Evolutionary conservation across 1,139 yeast genomes (phyloP).

Genomic region (Debaryomyces fabryi): DNA sequence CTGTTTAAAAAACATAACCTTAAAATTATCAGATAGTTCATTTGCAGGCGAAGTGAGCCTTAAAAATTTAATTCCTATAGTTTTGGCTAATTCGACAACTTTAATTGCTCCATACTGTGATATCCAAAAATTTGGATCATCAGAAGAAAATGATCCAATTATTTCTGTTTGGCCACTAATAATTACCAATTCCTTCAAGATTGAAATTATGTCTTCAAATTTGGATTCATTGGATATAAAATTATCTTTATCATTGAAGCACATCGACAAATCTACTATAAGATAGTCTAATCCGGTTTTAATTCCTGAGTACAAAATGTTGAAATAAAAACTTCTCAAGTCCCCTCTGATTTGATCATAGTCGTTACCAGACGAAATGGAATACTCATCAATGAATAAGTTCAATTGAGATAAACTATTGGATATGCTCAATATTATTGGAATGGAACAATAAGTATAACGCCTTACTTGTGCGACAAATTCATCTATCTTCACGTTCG

Average conservation of each 20-base stretch:
- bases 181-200: conserved; percentile 9
- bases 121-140: conserved; percentile 14
- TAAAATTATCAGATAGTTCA: conserved; percentile 14
- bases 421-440: conserved; percentile 10
- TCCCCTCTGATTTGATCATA: conserved; percentile 6
- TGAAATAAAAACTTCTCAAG: conserved; percentile 11
- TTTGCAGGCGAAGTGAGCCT: conserved; percentile 12
- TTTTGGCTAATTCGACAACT: conserved; percentile 13
- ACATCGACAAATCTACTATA: conserved; percentile 12
- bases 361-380: conserved; percentile 7
- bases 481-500: conserved; percentile 10
- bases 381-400: conserved; percentile 8
- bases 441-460: conserved; percentile 11
- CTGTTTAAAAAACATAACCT: conserved; percentile 12
- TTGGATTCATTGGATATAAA: conserved; percentile 1
- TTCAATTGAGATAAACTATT: conserved; percentile 2
- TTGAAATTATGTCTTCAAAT: background rate
- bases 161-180: conserved; percentile 14
- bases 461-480: conserved; percentile 13
- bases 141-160: conserved; percentile 14
- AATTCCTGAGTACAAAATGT: conserved; percentile 10
- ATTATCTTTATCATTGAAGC: conserved; percentile 6
- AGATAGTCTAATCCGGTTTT: conserved; percentile 13
- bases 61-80: conserved; percentile 9
- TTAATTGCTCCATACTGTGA: conserved; percentile 12